Conservation (phyloP, 2,329 filamentous ascomycete species). For the Teratosphaeria destructans region DNA sequence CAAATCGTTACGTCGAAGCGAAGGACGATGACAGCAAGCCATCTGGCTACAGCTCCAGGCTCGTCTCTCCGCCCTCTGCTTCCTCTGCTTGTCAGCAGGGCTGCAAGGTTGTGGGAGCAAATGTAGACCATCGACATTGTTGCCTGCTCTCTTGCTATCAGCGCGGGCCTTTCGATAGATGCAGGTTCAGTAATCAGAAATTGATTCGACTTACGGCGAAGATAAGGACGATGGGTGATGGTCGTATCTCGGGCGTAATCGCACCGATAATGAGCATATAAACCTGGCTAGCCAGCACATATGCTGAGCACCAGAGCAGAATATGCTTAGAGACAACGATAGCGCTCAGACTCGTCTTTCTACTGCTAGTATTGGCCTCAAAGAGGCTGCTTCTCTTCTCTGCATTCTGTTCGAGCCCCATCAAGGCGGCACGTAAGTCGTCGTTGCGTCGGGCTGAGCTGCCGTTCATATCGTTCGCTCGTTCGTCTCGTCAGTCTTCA, state of each 20-base stretch:
- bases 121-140: slow-evolving; percentile 13
- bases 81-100: slow-evolving; percentile 6
- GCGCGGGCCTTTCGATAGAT: background rate
- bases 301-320: slow-evolving; percentile 15
- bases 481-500: background rate
- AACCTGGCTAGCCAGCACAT: slow-evolving; percentile 15
- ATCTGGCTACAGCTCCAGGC: slow-evolving; percentile 1
- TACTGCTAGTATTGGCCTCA: background rate
- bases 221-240: slow-evolving; percentile 12
- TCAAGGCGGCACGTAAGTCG: background rate
- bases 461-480: background rate
- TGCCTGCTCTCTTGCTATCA: slow-evolving; percentile 7
- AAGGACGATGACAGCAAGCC: slow-evolving; percentile 10
- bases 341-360: slow-evolving; percentile 5
- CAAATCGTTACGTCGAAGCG: slow-evolving; percentile 14
- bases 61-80: slow-evolving; percentile 7
- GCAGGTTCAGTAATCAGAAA: background rate
- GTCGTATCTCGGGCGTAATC: slow-evolving; percentile 7
- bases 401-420: background rate
- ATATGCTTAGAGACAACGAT: slow-evolving; percentile 17
- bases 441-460: slow-evolving; percentile 2
- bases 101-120: slow-evolving; percentile 8
- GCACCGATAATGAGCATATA: slow-evolving; percentile 13
- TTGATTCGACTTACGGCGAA: background rate
- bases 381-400: background rate